Evolutionary conservation across 352 stramenopile genomes (phyloP), one percentile per base, ranked within the genome.

Genomic region (Globisporangium nagaii): DNA sequence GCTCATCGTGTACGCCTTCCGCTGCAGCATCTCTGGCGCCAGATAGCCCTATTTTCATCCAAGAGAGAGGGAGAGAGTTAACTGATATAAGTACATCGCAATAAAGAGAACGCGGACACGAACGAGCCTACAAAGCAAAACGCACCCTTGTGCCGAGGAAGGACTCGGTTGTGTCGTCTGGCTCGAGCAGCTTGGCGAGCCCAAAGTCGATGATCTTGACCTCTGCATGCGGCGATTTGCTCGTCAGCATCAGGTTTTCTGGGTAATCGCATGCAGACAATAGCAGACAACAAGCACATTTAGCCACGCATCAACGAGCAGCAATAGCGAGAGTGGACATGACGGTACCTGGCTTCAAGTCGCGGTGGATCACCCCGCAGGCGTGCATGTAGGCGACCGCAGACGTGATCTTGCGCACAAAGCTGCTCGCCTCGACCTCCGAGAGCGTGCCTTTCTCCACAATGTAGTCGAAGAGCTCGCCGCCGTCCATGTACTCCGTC

Each of bases 141-240:
- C 68, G 31, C 48, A 85, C 75, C 24, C 78, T 60, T 17, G 85
- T 95, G 58, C 85, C 85, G 0, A 95, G 57, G 46, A 95, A 95
- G 41, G 85, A 93, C 17, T 78, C 71, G 1, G 85, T 93, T 43
- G 84, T 90, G 58, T 84, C 77, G 32, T 95, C 71, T 24, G 86
- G 77, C 20, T 92, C 73, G 39, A 97, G 67, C 40, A 98, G 66
- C 73, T 99, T 99, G 1, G 89, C 92, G 7, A 99, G 71, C 3
- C 97, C 97, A 83, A 99, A 99, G 71, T 99, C 97, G 60, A 99
- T 99, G 56, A 99, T 98, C 73, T 99, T 99, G 11, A 99, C 79
- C 34, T 87, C 69, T 13, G 87, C 78, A 25, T 79, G 75, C 9
- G 71, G 72, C n/a, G 79, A 79, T 58, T 90, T 89, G 56, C 70